A percentile compares a stretch with the other conserved stretches of the same genome.
Evolutionary conservation across 371 early-diverging fungal species (phyloP).

Genomic region (Mortierella sp.): DNA sequence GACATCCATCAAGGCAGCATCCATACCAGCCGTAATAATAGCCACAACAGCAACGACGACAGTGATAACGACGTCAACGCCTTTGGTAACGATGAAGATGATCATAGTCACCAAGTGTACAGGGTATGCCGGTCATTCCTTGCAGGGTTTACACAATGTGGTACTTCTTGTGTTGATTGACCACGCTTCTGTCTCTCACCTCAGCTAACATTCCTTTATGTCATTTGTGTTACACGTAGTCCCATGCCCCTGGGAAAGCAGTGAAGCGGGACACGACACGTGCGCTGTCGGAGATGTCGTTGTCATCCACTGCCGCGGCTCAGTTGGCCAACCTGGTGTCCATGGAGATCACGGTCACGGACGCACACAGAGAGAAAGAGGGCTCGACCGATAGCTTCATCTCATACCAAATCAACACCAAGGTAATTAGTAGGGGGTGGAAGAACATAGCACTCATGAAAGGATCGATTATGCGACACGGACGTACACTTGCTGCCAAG

Average conservation of each 20-base stretch:
- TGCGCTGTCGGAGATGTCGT: constrained; percentile 20
- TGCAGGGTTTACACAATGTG: too few species aligned
- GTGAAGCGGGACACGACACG: constrained; percentile 34
- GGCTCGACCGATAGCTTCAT: constrained; percentile 81
- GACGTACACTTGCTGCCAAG: background rate
- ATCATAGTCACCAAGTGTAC: constrained; percentile 17
- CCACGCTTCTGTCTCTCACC: too few species aligned
- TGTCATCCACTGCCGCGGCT: constrained; percentile 23
- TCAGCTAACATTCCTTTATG: background rate
- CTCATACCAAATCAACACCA: constrained; percentile 85
- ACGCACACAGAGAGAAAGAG: constrained; percentile 90
- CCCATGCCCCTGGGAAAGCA: constrained; percentile 45
- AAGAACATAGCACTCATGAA: too few species aligned
- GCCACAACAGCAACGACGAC: constrained; percentile 1
- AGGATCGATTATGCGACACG: too few species aligned
- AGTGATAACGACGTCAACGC: constrained; percentile 2
- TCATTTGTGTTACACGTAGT: constrained; percentile 9
- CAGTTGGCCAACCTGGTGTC: constrained; percentile 39
- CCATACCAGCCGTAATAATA: background rate
- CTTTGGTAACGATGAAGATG: constrained; percentile 12
- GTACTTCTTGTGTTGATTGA: too few species aligned
- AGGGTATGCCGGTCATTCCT: too few species aligned
- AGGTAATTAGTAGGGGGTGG: too few species aligned
- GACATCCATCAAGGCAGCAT: constrained; percentile 34
- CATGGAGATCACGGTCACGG: constrained; percentile 70